Conservation (phyloP, 176 grass and related monocot species). For the Puccinellia tenuiflora region DNA sequence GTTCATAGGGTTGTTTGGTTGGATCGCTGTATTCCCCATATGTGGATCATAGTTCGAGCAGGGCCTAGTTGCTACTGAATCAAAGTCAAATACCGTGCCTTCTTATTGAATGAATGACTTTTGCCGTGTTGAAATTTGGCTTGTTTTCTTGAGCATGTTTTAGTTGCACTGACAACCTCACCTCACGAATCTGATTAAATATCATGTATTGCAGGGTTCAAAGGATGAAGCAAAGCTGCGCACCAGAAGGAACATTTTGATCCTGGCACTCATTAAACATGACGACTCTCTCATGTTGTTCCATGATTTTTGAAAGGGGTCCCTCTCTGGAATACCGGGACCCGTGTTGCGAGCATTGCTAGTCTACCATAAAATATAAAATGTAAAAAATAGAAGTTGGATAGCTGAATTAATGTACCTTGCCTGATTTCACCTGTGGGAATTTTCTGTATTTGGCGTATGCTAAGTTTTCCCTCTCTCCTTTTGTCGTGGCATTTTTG, state of each 20-base stretch:
- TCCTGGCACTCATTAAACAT: slow-evolving; percentile 49
- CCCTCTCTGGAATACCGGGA: slow-evolving; percentile 21
- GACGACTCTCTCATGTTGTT: slow-evolving; percentile 69
- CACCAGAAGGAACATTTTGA: slow-evolving; percentile 36
- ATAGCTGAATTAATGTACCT: background rate
- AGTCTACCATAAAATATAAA: background rate
- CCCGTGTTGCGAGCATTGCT: background rate
- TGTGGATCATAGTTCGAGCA: no score
- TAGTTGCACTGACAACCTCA: slow-evolving; percentile 1
- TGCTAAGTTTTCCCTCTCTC: background rate
- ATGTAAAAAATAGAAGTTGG: background rate
- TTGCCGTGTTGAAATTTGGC: background rate
- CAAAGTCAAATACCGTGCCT: background rate
- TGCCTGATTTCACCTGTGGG: background rate
- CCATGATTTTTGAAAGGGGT: slow-evolving; percentile 40
- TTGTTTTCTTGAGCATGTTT: slow-evolving; percentile 2
- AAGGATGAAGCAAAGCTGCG: slow-evolving; percentile 38
- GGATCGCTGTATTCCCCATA: no score
- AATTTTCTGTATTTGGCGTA: background rate
- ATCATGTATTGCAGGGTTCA: slow-evolving; percentile 39
- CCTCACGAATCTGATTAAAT: slow-evolving; percentile 19
- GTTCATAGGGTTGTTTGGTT: background rate
- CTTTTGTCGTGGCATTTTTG: background rate
- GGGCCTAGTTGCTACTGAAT: background rate
- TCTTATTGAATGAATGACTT: background rate